Conservation (phyloP, 2,329 filamentous ascomycete genomes). For the Macroventuria anomochaeta region DNA sequence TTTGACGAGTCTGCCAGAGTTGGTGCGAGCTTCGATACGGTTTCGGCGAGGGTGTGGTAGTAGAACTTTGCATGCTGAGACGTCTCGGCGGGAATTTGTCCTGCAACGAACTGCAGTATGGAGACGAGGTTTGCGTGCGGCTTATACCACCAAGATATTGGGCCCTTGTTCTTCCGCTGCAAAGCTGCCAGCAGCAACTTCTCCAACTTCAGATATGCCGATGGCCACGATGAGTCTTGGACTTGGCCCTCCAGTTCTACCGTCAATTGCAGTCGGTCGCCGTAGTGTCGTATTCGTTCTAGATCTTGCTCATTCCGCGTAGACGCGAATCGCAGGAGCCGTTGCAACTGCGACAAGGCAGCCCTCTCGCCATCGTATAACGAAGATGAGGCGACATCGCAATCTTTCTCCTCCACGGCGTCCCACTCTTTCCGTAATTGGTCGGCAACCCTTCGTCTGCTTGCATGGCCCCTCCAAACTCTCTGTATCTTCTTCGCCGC, state of each 20-base stretch:
- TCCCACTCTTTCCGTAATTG: conserved; percentile 54
- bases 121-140: conserved; percentile 21
- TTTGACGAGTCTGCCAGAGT: conserved; percentile 1
- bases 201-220: conserved; percentile 52
- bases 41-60: conserved; percentile 41
- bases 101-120: conserved; percentile 39
- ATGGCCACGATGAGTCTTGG: conserved; percentile 47
- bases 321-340: conserved; percentile 54
- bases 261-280: conserved; percentile 46
- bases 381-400: conserved; percentile 6
- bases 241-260: conserved; percentile 30
- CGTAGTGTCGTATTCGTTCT: conserved; percentile 50
- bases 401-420: conserved; percentile 32
- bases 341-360: conserved; percentile 50
- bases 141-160: conserved; percentile 18
- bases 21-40: conserved; percentile 25
- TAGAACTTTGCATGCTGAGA: conserved; percentile 41
- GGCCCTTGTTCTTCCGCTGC: conserved; percentile 28
- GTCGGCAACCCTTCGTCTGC: conserved; percentile 65
- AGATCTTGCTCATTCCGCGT: conserved; percentile 49
- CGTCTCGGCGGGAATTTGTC: conserved; percentile 44
- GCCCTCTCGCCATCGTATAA: conserved; percentile 50
- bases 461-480: conserved; percentile 78
- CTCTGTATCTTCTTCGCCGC: conserved; percentile 78
- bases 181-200: conserved; percentile 47